Percentiles rank a stretch among this genome's conserved stretches.
These are phyloP conservation scores for Neurospora sp. DNA, from an alignment of 495 filamentous ascomycete species.

Conservation along the genomic window DNA sequence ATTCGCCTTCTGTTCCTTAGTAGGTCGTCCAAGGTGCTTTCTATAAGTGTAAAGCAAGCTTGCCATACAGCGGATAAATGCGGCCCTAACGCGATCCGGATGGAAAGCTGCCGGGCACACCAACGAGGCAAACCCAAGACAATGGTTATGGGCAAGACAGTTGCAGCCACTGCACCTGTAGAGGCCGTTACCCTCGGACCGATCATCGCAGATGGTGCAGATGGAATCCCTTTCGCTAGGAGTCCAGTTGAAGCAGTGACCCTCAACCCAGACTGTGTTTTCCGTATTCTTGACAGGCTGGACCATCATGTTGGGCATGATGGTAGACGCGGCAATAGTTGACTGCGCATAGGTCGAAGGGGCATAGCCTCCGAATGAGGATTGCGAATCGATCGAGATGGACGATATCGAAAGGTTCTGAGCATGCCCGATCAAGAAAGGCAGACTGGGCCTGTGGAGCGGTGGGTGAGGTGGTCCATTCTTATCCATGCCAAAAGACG, in stretches of 20 bases:
- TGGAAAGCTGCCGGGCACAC: slow-evolving; percentile 88
- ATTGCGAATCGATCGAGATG: slow-evolving; percentile 61
- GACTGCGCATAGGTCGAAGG: slow-evolving; percentile 94
- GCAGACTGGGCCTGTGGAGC: slow-evolving; percentile 69
- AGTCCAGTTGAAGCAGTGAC: slow-evolving; percentile 76
- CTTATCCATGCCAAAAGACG: slow-evolving; percentile 75
- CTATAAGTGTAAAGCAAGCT: slow-evolving; percentile 95
- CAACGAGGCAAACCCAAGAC: slow-evolving; percentile 68
- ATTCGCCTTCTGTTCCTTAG: slow-evolving; percentile 71
- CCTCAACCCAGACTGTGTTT: slow-evolving; percentile 83
- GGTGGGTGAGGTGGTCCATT: slow-evolving; percentile 51
- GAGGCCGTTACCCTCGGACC: slow-evolving; percentile 72
- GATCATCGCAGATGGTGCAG: slow-evolving; percentile 85
- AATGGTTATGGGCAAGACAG: slow-evolving; percentile 68
- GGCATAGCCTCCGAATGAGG: slow-evolving; percentile 71
- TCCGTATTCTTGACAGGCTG: slow-evolving; percentile 82
- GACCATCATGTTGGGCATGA: slow-evolving; percentile 83
- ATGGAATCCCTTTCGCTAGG: slow-evolving; percentile 54
- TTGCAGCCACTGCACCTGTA: slow-evolving; percentile 77
- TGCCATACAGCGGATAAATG: slow-evolving; percentile 89
- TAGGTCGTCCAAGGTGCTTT: slow-evolving; percentile 65
- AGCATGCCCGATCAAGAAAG: slow-evolving; percentile 69
- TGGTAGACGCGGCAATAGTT: slow-evolving; percentile 93
- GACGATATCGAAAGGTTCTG: slow-evolving; percentile 78
- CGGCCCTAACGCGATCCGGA: slow-evolving; percentile 79